These are phyloP conservation scores for Bolboschoenus planiculmis DNA, from an alignment of 176 grass and related monocot species.

Conservation along the genomic window DNA sequence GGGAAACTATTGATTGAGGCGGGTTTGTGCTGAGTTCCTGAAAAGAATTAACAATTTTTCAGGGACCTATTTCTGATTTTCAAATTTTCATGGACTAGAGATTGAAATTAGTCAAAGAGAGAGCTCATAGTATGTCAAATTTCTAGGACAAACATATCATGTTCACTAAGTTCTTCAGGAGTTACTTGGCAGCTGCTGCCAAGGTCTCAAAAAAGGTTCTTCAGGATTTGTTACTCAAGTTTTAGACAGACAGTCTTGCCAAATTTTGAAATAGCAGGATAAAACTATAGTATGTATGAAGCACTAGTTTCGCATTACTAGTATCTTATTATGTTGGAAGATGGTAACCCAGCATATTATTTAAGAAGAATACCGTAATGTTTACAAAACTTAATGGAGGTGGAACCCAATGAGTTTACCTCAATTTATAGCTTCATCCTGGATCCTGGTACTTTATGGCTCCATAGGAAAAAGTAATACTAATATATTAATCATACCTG, in stretches of 20 bases:
- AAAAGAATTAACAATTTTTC: background rate
- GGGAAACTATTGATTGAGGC: slow-evolving; percentile 58
- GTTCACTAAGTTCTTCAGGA: background rate
- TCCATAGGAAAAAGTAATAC: background rate
- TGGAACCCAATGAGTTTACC: background rate
- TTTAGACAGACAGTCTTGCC: background rate
- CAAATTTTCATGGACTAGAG: background rate
- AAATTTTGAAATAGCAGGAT: background rate
- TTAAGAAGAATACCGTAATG: background rate
- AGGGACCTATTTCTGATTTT: background rate
- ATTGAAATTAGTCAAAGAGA: background rate
- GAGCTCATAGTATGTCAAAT: background rate
- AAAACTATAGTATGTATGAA: background rate
- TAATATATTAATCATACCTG: background rate
- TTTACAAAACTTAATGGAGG: background rate
- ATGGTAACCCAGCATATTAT: background rate
- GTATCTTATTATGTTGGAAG: background rate
- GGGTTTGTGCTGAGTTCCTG: slow-evolving; percentile 20
- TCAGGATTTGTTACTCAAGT: background rate
- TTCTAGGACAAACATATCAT: background rate
- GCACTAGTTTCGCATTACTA: background rate
- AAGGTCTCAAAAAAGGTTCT: too few relatives aligned
- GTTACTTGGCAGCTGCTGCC: too few relatives aligned
- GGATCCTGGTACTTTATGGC: background rate
- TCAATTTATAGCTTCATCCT: background rate